phyloP scores from a whole-genome alignment of 2,329 filamentous ascomycete genomes.

The Trichophyton rubrum region DNA sequence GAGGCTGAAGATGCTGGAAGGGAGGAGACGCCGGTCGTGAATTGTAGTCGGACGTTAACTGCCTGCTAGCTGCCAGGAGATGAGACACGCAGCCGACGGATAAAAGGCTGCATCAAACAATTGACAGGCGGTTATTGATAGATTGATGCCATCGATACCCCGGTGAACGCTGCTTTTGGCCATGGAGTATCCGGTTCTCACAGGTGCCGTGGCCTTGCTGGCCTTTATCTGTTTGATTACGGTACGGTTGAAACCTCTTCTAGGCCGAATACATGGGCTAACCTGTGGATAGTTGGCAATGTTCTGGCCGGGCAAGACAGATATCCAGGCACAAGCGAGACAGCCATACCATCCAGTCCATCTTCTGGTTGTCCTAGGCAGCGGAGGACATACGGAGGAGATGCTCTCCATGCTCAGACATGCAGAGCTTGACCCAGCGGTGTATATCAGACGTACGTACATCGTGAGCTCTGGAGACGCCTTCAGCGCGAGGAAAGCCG shows the following conservation, averaged over 20 bases:
- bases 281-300: not conserved
- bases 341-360: slow-evolving; percentile 36
- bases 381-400: slow-evolving; percentile 87
- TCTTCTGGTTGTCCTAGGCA: slow-evolving; percentile 73
- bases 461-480: slow-evolving; percentile 64
- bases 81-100: not conserved
- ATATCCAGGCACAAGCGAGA: not conserved
- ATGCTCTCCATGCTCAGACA: slow-evolving; percentile 75
- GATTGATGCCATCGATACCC: not conserved
- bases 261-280: slow-evolving; percentile 13
- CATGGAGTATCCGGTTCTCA: not conserved
- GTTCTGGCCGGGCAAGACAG: slow-evolving; percentile 4
- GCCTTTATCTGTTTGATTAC: slow-evolving; percentile 17
- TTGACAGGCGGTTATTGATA: not conserved
- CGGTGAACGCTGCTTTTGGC: not conserved
- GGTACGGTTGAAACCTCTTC: slow-evolving; percentile 17
- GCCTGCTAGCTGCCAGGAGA: not conserved
- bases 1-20: not conserved
- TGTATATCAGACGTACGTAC: slow-evolving; percentile 61
- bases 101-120: not conserved
- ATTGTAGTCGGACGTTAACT: not conserved
- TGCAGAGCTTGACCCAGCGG: slow-evolving; percentile 35
- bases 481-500: slow-evolving; percentile 53
- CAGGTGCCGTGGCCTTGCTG: slow-evolving; percentile 13
- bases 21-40: not conserved